phyloP scores from a whole-genome alignment of 768 basidiomycete genomes.

The Multifurca ochricompacta region DNA sequence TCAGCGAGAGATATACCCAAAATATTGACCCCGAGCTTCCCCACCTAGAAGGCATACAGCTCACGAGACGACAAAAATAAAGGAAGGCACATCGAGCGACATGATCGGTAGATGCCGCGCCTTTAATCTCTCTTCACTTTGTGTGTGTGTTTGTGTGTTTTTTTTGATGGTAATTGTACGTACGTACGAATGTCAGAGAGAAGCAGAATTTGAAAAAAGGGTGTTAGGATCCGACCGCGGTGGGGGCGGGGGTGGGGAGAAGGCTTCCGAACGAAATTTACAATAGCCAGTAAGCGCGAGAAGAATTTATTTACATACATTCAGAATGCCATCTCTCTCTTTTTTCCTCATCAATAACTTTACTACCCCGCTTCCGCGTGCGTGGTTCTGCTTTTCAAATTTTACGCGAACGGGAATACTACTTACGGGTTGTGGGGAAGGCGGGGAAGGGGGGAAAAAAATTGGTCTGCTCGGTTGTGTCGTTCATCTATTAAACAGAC shows the following conservation, averaged over 20 bases:
- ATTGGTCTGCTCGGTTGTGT: neutral
- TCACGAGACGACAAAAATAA: neutral
- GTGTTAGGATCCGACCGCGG: slow-evolving; percentile 8
- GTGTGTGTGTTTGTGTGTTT: no score
- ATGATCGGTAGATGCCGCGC: neutral
- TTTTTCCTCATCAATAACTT: no score
- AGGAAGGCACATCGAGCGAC: neutral
- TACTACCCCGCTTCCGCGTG: neutral
- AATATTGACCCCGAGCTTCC: neutral
- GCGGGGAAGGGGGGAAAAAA: neutral
- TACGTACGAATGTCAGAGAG: slow-evolving; percentile 9
- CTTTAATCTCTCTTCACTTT: neutral
- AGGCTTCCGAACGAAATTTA: neutral
- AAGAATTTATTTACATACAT: neutral
- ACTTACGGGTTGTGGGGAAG: slow-evolving; percentile 6
- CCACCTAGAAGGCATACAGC: neutral
- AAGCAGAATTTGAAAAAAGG: no score
- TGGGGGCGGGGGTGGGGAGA: no score
- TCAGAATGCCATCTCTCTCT: no score
- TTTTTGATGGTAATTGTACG: neutral
- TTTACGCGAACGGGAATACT: neutral
- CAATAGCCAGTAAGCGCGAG: neutral
- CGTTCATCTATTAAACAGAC: no score
- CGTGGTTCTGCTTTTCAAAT: neutral
- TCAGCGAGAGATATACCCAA: neutral